Evolutionary conservation across 768 basidiomycete genomes (phyloP).

Genomic region (Mycena olivaceomarginata): DNA sequence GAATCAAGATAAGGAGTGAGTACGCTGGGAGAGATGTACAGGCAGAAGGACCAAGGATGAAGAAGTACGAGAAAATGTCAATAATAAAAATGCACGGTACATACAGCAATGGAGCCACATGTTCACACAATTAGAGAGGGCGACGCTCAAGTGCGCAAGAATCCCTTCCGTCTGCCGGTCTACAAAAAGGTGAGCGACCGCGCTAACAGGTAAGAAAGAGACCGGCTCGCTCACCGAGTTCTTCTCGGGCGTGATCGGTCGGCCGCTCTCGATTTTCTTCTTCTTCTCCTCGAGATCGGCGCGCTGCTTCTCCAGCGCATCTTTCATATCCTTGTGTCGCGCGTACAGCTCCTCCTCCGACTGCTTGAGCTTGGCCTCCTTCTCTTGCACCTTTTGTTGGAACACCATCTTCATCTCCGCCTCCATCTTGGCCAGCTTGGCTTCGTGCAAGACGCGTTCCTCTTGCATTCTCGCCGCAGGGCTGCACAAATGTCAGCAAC

Average conservation of each 20-base stretch:
- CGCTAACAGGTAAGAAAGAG: constrained; percentile 36
- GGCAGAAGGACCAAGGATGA: constrained; percentile 57
- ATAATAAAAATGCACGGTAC: constrained; percentile 54
- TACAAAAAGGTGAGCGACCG: constrained; percentile 51
- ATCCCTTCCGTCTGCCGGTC: constrained; percentile 84
- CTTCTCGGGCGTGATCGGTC: constrained; percentile 97
- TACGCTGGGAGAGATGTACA: constrained; percentile 58
- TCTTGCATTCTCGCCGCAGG: constrained; percentile 97
- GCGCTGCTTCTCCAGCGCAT: constrained; percentile 97
- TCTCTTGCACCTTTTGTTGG: constrained; percentile 99
- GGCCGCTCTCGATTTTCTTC: constrained; percentile 94
- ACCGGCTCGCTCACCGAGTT: constrained; percentile 71
- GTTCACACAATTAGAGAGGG: constrained; percentile 49
- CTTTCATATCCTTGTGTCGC: constrained; percentile 99
- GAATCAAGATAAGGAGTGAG: constrained; percentile 69
- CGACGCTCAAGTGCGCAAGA: constrained; percentile 77
- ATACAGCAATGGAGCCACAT: constrained; percentile 55
- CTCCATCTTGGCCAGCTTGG: constrained; percentile 99
- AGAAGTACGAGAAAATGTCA: constrained; percentile 53
- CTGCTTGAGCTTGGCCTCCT: constrained; percentile 99
- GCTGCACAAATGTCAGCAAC: constrained; percentile 64
- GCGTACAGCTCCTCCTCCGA: constrained; percentile 99
- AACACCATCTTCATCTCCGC: constrained; percentile 99
- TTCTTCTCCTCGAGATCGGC: constrained; percentile 98
- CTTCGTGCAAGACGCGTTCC: constrained; percentile 96